These are phyloP conservation scores for Blastosporella zonata DNA, from an alignment of 1,284 basidiomycete genomes.

Conservation along the genomic window DNA sequence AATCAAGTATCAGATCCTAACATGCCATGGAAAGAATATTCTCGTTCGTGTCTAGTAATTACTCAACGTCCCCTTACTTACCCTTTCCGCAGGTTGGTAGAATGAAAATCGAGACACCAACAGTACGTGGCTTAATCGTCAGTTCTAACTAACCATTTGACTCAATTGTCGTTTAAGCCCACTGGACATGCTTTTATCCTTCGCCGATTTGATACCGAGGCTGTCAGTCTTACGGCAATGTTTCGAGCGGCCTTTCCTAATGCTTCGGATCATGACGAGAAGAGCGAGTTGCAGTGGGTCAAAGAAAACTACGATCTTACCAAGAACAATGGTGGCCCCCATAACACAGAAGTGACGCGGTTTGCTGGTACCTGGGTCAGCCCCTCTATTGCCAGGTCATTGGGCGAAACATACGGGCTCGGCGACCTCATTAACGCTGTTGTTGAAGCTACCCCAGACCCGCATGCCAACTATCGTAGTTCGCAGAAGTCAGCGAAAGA, in stretches of 20 bases:
- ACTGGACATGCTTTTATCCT: slow-evolving; percentile 90
- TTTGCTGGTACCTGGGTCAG: slow-evolving; percentile 92
- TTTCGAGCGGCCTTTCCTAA: slow-evolving; percentile 95
- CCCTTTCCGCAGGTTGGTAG: slow-evolving; percentile 65
- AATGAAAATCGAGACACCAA: slow-evolving; percentile 84
- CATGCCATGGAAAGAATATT: slow-evolving; percentile 80
- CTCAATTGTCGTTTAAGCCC: slow-evolving; percentile 45
- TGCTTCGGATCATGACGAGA: slow-evolving; percentile 79
- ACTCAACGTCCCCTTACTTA: slow-evolving; percentile 10
- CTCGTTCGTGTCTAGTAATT: slow-evolving; percentile 48
- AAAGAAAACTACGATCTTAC: slow-evolving; percentile 76
- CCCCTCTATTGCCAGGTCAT: slow-evolving; percentile 65
- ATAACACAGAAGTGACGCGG: slow-evolving; percentile 56
- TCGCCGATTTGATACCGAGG: slow-evolving; percentile 93
- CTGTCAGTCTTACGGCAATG: slow-evolving; percentile 95
- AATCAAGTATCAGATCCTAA: slow-evolving; percentile 84
- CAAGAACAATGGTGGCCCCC: slow-evolving; percentile 80
- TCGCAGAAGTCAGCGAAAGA: slow-evolving; percentile 42
- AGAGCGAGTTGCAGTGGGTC: slow-evolving; percentile 83
- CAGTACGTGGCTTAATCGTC: slow-evolving; percentile 48
- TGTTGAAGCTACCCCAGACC: slow-evolving; percentile 75
- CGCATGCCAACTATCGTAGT: slow-evolving; percentile 72
- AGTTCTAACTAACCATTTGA: slow-evolving; percentile 14
- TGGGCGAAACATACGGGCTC: slow-evolving; percentile 66
- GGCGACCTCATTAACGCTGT: slow-evolving; percentile 62